phyloP scores from a whole-genome alignment of 768 basidiomycete genomes.

The Zangia roseola region DNA sequence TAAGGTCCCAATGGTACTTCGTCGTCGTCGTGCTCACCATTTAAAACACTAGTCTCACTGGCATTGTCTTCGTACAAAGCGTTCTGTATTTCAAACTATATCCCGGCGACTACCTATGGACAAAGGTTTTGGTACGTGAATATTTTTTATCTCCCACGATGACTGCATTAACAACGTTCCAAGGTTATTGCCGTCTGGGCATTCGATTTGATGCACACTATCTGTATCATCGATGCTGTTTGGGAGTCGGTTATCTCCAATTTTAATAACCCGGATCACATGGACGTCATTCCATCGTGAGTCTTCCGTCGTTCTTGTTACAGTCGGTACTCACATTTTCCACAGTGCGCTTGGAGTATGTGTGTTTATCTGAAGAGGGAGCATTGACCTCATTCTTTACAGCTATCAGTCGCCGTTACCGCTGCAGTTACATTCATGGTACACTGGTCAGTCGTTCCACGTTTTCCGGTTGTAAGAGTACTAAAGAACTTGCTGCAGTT shows the following conservation, averaged over 20 bases:
- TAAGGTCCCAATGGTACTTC: conserved; percentile 2
- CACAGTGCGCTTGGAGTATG: conserved; percentile 30
- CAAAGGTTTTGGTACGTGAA: conserved; percentile 27
- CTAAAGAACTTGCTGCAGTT: conserved; percentile 9
- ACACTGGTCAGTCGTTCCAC: conserved; percentile 24
- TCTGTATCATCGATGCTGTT: conserved; percentile 23
- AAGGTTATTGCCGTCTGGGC: conserved; percentile 31
- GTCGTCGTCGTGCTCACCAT: conserved; percentile 4
- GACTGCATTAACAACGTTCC: neutral
- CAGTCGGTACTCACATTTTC: neutral
- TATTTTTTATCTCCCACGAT: neutral
- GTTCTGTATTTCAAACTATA: conserved; percentile 33
- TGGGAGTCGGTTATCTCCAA: conserved; percentile 30
- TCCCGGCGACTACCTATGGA: conserved; percentile 25
- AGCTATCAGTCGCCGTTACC: conserved; percentile 34
- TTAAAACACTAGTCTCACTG: conserved; percentile 23
- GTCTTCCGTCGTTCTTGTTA: neutral
- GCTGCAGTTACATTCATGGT: conserved; percentile 33
- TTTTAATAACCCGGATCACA: conserved; percentile 21
- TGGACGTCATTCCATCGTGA: conserved; percentile 32
- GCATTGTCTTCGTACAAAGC: conserved; percentile 32
- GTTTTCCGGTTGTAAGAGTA: neutral
- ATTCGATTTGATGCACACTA: conserved; percentile 29
- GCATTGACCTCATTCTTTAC: neutral
- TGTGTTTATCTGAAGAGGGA: neutral